phyloP scores from a whole-genome alignment of 352 stramenopile genomes.

The Pythium aristosporum region DNA sequence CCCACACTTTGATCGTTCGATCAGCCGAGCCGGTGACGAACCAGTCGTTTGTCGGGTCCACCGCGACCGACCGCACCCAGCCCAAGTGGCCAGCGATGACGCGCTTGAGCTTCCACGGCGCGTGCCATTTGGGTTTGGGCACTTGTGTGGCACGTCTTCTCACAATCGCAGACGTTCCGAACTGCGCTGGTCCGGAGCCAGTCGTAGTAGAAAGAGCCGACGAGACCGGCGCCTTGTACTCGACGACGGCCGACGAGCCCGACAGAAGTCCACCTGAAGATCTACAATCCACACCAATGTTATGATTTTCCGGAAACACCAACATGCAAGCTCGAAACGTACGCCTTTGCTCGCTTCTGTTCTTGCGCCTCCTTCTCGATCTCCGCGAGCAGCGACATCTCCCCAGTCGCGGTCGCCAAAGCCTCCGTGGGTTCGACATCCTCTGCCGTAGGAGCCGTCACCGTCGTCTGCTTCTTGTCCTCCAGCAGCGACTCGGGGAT shows the following conservation, averaged over 20 bases:
- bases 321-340: conserved; percentile 17
- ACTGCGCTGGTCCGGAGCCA: conserved; percentile 35
- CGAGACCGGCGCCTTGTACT: conserved; percentile 60
- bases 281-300: background rate
- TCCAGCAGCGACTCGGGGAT: conserved; percentile 56
- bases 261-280: background rate
- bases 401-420: conserved; percentile 10
- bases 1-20: conserved; percentile 98
- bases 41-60: conserved; percentile 98
- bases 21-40: conserved; percentile 98
- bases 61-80: conserved; percentile 97
- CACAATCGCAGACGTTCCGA: conserved; percentile 64
- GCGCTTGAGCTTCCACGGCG: conserved; percentile 97
- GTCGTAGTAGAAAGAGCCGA: conserved; percentile 21
- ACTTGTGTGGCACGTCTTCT: conserved; percentile 83
- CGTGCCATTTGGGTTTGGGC: conserved; percentile 97
- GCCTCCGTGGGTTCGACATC: conserved; percentile 7
- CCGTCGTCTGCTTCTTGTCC: conserved; percentile 23
- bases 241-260: conserved; percentile 44
- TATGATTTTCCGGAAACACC: background rate
- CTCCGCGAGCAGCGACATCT: conserved; percentile 44
- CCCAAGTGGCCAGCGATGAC: conserved; percentile 95
- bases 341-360: conserved; percentile 55
- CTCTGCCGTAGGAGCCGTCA: conserved; percentile 4
- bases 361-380: conserved; percentile 57